A percentile compares a stretch with the other conserved stretches of the same genome.
These are phyloP conservation scores for Candida sp. DNA, from an alignment of 1,139 yeast species.

Conservation along the genomic window DNA sequence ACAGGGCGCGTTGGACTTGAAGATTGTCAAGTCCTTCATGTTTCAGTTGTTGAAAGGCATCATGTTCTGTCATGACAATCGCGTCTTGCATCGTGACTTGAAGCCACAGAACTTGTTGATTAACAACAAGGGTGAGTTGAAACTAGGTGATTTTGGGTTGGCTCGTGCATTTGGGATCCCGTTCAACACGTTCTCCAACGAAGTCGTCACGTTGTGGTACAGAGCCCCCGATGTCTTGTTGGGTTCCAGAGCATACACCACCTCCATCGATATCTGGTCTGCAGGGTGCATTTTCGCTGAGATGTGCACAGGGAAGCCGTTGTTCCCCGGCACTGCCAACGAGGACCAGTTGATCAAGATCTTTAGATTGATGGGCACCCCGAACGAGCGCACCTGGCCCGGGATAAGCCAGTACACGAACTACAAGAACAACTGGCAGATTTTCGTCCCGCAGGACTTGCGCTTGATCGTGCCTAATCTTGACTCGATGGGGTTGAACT, in stretches of 20 bases:
- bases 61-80: conserved; percentile 92
- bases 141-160: conserved; percentile 96
- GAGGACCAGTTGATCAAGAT: conserved; percentile 93
- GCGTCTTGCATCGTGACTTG: conserved; percentile 93
- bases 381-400: conserved; percentile 96
- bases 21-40: conserved; percentile 88
- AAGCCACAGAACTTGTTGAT: conserved; percentile 95
- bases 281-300: conserved; percentile 98
- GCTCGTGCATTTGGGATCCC: conserved; percentile 99
- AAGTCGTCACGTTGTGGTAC: conserved; percentile 98
- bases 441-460: conserved; percentile 84
- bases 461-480: conserved; percentile 75
- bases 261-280: conserved; percentile 98
- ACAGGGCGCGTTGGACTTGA: conserved; percentile 80
- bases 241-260: conserved; percentile 94
- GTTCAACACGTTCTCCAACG: conserved; percentile 95
- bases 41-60: conserved; percentile 91
- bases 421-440: conserved; percentile 78
- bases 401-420: conserved; percentile 88
- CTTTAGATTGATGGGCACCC: conserved; percentile 95
- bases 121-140: conserved; percentile 86
- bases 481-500: conserved; percentile 81
- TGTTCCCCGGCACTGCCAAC: conserved; percentile 95
- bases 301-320: conserved; percentile 98
- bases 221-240: conserved; percentile 97